These are phyloP conservation scores for Scutellaria galericulata DNA, from an alignment of 257 asterid genomes.

Conservation along the genomic window DNA sequence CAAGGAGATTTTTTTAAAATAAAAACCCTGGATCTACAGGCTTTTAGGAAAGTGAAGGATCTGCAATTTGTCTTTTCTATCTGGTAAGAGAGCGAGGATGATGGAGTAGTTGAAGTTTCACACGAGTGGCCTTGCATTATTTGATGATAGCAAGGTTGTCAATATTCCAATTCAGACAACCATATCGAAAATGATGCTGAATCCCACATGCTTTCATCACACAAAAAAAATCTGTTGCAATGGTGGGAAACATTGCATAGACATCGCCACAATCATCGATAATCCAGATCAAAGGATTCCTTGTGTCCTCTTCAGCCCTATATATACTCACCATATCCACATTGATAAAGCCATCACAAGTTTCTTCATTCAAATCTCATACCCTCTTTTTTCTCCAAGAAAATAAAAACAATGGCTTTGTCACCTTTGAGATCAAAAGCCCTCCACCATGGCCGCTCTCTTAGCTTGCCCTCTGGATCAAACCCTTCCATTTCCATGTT, in stretches of 20 bases:
- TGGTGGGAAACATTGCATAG: conserved; percentile 33
- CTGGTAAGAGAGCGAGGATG: no score
- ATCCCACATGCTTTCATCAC: background rate
- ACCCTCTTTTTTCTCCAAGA: conserved; percentile 15
- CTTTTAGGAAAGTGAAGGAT: background rate
- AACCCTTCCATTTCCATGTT: conserved; percentile 42
- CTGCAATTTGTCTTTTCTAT: background rate
- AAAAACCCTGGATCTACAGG: background rate
- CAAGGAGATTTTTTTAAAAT: no score
- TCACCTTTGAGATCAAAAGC: conserved; percentile 52
- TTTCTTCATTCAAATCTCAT: conserved; percentile 27
- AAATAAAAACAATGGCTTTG: conserved; percentile 40
- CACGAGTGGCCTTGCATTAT: background rate
- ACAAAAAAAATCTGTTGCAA: background rate
- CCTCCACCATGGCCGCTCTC: conserved; percentile 48
- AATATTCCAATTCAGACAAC: background rate
- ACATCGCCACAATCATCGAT: conserved; percentile 24
- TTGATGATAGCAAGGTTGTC: background rate
- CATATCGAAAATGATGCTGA: background rate
- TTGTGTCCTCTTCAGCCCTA: conserved; percentile 16
- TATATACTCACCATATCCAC: conserved; percentile 12
- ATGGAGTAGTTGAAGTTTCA: no score
- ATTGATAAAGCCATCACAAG: conserved; percentile 8
- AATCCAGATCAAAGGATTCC: conserved; percentile 36
- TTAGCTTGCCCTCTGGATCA: conserved; percentile 49